Conservation (phyloP, 768 basidiomycete genomes). For the Phlebiopsis gigantea region DNA sequence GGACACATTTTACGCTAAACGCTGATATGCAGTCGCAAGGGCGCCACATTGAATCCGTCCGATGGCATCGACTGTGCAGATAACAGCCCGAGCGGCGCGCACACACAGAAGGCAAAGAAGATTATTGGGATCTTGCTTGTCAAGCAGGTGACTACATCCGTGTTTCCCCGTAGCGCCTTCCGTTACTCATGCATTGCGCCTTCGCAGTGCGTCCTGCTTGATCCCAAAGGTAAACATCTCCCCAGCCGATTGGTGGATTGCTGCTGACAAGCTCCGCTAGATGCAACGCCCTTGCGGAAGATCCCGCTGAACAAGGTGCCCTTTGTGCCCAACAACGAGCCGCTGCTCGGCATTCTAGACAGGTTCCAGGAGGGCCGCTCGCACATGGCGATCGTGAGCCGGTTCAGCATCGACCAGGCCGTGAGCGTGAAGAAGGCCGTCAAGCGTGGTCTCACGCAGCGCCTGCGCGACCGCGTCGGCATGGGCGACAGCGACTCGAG, state of each 20-base stretch:
- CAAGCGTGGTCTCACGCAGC: slow-evolving; percentile 74
- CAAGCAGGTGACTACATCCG: slow-evolving; percentile 46
- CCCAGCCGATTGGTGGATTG: neutral
- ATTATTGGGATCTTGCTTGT: slow-evolving; percentile 85
- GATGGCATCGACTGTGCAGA: neutral
- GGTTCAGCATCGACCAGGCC: slow-evolving; percentile 38
- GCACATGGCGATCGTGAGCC: slow-evolving; percentile 82
- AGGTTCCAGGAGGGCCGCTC: slow-evolving; percentile 87
- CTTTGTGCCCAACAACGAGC: slow-evolving; percentile 81
- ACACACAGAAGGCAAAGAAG: slow-evolving; percentile 61
- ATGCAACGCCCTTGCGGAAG: slow-evolving; percentile 76
- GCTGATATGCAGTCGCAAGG: neutral
- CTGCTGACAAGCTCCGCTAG: slow-evolving; percentile 29
- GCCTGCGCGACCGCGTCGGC: slow-evolving; percentile 68
- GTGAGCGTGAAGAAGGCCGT: slow-evolving; percentile 81
- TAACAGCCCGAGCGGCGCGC: slow-evolving; percentile 10
- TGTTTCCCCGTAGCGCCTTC: neutral
- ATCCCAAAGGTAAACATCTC: slow-evolving; percentile 52
- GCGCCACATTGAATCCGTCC: neutral
- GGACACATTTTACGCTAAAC: slow-evolving; percentile 8
- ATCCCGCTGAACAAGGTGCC: slow-evolving; percentile 85
- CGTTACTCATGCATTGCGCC: neutral
- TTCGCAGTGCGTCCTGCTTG: slow-evolving; percentile 65
- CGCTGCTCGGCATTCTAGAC: slow-evolving; percentile 79
- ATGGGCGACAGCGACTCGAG: slow-evolving; percentile 44